These are phyloP conservation scores for Inga laurina DNA, from an alignment of 306 rosid species.

Conservation along the genomic window DNA sequence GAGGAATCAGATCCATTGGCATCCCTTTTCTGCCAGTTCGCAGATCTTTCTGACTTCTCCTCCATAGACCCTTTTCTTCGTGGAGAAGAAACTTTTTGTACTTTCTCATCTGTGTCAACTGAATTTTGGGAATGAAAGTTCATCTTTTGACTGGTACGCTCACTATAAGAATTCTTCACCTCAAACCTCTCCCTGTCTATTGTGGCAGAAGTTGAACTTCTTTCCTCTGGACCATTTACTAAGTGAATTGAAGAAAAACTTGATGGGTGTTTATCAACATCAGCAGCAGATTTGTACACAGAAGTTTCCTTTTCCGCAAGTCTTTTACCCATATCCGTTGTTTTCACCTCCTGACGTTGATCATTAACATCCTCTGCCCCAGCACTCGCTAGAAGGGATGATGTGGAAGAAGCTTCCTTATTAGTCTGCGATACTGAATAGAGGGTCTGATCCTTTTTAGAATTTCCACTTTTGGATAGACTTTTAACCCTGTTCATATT, in stretches of 20 bases:
- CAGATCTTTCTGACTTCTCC: constrained; percentile 73
- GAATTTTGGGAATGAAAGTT: constrained; percentile 55
- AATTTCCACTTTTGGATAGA: constrained; percentile 86
- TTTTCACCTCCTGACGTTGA: constrained; percentile 67
- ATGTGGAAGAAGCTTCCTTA: constrained; percentile 66
- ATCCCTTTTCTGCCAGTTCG: constrained; percentile 62
- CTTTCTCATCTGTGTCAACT: constrained; percentile 64
- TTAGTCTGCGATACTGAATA: constrained; percentile 46
- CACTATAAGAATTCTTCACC: constrained; percentile 52
- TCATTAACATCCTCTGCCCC: constrained; percentile 58
- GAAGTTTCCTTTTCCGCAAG: constrained; percentile 61
- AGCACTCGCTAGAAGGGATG: constrained; percentile 53
- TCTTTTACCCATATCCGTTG: constrained; percentile 59
- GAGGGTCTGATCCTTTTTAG: constrained; percentile 76
- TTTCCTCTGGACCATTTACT: constrained; percentile 61
- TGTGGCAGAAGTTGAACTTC: constrained; percentile 50
- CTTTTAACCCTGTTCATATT: constrained; percentile 82
- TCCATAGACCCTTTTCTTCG: constrained; percentile 72
- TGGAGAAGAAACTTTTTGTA: constrained; percentile 88
- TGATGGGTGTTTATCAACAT: constrained; percentile 60
- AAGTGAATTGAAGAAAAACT: constrained; percentile 48
- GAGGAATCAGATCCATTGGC: constrained; percentile 54
- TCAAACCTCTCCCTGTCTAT: constrained; percentile 64
- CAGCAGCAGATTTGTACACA: constrained; percentile 55
- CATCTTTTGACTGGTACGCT: constrained; percentile 60